phyloP scores from a whole-genome alignment of 495 filamentous ascomycete species.

The Entonaema liquescens region DNA sequence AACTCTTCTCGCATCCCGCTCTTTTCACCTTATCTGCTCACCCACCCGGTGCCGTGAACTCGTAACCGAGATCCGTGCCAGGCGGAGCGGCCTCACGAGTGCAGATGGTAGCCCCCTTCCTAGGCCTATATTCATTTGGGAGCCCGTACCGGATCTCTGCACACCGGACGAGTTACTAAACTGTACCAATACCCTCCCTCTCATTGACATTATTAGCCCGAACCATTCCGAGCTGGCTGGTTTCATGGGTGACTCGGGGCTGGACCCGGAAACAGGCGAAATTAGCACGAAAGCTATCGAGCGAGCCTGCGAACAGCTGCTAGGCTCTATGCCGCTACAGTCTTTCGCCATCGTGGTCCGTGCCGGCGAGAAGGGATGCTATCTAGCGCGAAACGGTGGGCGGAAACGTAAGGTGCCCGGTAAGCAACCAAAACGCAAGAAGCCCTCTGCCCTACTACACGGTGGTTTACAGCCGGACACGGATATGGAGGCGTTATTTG shows the following conservation, averaged over 20 bases:
- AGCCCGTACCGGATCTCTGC: conserved; percentile 91
- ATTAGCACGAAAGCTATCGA: conserved; percentile 63
- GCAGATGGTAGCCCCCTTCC: conserved; percentile 29
- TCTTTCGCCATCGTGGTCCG: conserved; percentile 64
- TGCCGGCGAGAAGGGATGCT: conserved; percentile 60
- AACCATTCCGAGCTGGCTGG: conserved; percentile 86
- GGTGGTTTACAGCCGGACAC: conserved; percentile 60
- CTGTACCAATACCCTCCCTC: conserved; percentile 72
- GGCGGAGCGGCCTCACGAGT: conserved; percentile 47
- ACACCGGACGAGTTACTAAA: conserved; percentile 76
- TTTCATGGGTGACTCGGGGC: conserved; percentile 70
- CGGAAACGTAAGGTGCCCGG: conserved; percentile 46
- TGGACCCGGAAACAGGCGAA: conserved; percentile 58
- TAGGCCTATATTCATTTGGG: conserved; percentile 87
- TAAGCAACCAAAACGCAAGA: conserved; percentile 44
- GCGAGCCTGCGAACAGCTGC: conserved; percentile 60
- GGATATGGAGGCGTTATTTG: conserved; percentile 63
- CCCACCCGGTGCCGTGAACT: conserved; percentile 79
- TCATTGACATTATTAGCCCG: conserved; percentile 86
- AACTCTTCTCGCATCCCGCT: conserved; percentile 70
- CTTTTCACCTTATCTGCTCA: conserved; percentile 89
- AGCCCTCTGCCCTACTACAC: conserved; percentile 47
- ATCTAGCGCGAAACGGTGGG: conserved; percentile 61
- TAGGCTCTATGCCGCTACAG: conserved; percentile 62
- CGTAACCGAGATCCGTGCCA: conserved; percentile 66